Percentiles rank a stretch among this genome's conserved stretches.
Conservation (phyloP, 1,139 yeast species). For the Eremothecium coryli region DNA sequence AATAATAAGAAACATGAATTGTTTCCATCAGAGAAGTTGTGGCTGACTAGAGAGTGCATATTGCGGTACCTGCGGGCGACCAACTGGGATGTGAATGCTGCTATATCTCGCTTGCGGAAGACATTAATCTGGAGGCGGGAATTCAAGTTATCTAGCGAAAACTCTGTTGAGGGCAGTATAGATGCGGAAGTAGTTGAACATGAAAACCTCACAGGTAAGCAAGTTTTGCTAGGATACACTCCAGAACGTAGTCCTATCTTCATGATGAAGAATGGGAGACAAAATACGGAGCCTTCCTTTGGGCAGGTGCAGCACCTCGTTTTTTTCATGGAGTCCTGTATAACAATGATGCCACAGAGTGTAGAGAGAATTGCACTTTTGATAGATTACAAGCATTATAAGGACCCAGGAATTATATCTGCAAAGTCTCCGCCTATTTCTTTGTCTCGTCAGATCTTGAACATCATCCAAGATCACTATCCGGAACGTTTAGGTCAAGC, state of each 20-base stretch:
- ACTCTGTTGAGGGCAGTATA: conserved; percentile 31
- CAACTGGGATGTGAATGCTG: conserved; percentile 67
- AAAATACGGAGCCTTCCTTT: conserved; percentile 76
- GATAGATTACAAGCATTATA: conserved; percentile 54
- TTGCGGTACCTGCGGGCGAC: conserved; percentile 81
- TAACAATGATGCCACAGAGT: conserved; percentile 88
- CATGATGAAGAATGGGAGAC: conserved; percentile 83
- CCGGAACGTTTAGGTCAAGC: conserved; percentile 90
- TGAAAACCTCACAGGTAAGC: conserved; percentile 84
- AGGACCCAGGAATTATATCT: conserved; percentile 34
- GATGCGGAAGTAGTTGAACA: conserved; percentile 52
- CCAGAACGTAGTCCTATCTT: conserved; percentile 77
- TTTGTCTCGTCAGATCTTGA: conserved; percentile 67
- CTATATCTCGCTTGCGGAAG: conserved; percentile 63
- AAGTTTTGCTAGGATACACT: conserved; percentile 79
- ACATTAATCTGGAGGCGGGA: conserved; percentile 86
- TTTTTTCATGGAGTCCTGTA: conserved; percentile 78
- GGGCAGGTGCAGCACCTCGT: conserved; percentile 90
- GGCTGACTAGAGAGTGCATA: conserved; percentile 86
- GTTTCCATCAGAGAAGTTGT: conserved; percentile 59
- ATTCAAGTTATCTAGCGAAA: conserved; percentile 65
- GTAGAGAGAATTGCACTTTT: conserved; percentile 83
- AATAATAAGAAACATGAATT: conserved; percentile 28
- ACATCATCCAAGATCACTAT: conserved; percentile 82
- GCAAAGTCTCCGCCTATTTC: conserved; percentile 32